These are phyloP conservation scores for Phycomyces nitens DNA, from an alignment of 192 early-diverging fungal genomes.

Conservation along the genomic window DNA sequence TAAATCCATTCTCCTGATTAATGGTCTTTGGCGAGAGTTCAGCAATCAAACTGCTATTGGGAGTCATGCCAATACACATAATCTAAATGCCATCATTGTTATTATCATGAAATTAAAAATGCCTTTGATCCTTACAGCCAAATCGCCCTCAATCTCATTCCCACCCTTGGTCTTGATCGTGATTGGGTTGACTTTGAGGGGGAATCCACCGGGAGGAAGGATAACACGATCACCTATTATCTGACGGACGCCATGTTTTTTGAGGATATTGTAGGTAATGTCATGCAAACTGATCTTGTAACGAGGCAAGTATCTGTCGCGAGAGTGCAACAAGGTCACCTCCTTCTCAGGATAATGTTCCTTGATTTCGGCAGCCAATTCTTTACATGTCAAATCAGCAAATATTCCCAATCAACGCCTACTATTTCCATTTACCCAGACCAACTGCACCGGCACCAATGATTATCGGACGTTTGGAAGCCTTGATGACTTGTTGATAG, in stretches of 20 bases:
- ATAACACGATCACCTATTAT: constrained; percentile 47
- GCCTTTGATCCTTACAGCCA: constrained; percentile 30
- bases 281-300: constrained; percentile 55
- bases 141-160: constrained; percentile 40
- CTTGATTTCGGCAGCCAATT: constrained; percentile 73
- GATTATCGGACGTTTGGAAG: constrained; percentile 56
- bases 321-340: constrained; percentile 65
- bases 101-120: not conserved
- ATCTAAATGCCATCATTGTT: constrained; percentile 46
- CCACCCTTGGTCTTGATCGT: constrained; percentile 43
- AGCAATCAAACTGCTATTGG: constrained; percentile 61
- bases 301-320: constrained; percentile 50
- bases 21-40: constrained; percentile 51
- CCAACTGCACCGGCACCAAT: constrained; percentile 78
- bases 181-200: constrained; percentile 43
- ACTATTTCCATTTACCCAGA: constrained; percentile 28
- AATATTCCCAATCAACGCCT: not conserved
- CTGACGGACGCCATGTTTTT: constrained; percentile 38
- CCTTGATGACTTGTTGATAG: constrained; percentile 52
- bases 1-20: constrained; percentile 50
- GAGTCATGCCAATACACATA: constrained; percentile 69
- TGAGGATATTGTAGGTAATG: constrained; percentile 53
- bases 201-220: constrained; percentile 59
- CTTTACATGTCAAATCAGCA: constrained; percentile 16
- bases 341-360: constrained; percentile 55